These are phyloP conservation scores for Fusarium tricinctum DNA, from an alignment of 2,329 filamentous ascomycete genomes.

Conservation along the genomic window DNA sequence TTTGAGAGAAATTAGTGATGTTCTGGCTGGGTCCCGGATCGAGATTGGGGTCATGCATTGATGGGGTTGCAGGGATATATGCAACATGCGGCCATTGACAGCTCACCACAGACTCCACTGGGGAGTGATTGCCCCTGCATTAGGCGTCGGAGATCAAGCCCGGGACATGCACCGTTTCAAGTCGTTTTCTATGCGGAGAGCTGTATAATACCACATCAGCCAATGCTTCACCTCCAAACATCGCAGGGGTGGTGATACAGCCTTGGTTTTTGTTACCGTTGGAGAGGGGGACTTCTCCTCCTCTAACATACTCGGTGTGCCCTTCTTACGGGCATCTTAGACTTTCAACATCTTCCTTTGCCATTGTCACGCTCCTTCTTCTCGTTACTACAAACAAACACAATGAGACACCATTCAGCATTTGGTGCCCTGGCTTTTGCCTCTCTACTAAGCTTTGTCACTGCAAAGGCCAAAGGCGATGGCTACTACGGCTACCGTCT, in stretches of 20 bases:
- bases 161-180: slow-evolving; percentile 24
- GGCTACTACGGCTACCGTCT: slow-evolving; percentile 32
- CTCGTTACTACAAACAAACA: not conserved
- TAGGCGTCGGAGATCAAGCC: slow-evolving; percentile 9
- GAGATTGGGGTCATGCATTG: slow-evolving; percentile 31
- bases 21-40: slow-evolving; percentile 6
- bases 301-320: slow-evolving; percentile 14
- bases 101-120: not conserved
- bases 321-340: not conserved
- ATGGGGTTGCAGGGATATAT: slow-evolving; percentile 14
- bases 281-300: slow-evolving; percentile 6
- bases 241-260: not conserved
- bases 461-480: slow-evolving; percentile 25
- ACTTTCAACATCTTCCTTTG: not conserved
- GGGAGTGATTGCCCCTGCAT: slow-evolving; percentile 19
- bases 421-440: slow-evolving; percentile 15
- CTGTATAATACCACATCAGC: not conserved
- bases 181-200: slow-evolving; percentile 6
- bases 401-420: slow-evolving; percentile 24
- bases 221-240: not conserved
- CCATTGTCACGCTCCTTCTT: slow-evolving; percentile 3
- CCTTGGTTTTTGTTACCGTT: not conserved
- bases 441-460: slow-evolving; percentile 3
- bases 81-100: not conserved
- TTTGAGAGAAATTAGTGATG: slow-evolving; percentile 19